Evolutionary conservation across 805 yeast species (phyloP).

Genomic region (Isabelozyma pseudorhagii): DNA sequence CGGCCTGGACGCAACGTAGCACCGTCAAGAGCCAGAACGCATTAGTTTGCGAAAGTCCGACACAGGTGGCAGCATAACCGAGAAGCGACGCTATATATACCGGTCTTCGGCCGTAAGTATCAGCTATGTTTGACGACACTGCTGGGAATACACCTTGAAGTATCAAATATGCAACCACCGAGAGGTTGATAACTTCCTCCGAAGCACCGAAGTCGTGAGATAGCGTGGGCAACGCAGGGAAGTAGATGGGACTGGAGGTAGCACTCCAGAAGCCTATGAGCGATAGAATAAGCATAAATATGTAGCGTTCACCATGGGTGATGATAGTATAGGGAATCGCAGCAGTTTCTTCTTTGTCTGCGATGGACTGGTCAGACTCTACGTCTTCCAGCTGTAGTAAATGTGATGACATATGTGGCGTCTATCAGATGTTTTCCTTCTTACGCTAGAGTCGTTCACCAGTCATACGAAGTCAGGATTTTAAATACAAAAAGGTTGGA

Average conservation of each 20-base stretch:
- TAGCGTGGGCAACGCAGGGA: slow-evolving; percentile 68
- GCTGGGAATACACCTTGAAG: slow-evolving; percentile 79
- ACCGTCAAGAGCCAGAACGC: slow-evolving; percentile 61
- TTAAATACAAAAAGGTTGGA: too few species aligned
- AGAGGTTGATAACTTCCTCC: slow-evolving; percentile 58
- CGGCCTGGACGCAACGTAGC: slow-evolving; percentile 72
- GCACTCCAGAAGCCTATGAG: slow-evolving; percentile 63
- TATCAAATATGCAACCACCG: slow-evolving; percentile 73
- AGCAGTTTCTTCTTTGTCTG: neutral
- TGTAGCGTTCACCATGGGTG: slow-evolving; percentile 34
- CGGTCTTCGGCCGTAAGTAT: slow-evolving; percentile 70
- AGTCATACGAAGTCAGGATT: too few species aligned
- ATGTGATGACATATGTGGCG: neutral
- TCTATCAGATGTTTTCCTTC: neutral
- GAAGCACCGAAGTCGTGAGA: slow-evolving; percentile 52
- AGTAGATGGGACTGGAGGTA: slow-evolving; percentile 72
- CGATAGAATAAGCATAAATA: slow-evolving; percentile 41
- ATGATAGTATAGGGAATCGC: slow-evolving; percentile 43
- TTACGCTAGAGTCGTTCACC: too few species aligned
- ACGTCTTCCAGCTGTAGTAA: neutral
- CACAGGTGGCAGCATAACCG: slow-evolving; percentile 57
- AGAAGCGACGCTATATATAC: slow-evolving; percentile 52
- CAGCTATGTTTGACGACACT: slow-evolving; percentile 66
- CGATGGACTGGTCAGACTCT: neutral
- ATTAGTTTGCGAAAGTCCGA: slow-evolving; percentile 61